Base-by-base conservation (phyloP, 2,329 filamentous ascomycete species). In the Leptographium lundbergii region DNA sequence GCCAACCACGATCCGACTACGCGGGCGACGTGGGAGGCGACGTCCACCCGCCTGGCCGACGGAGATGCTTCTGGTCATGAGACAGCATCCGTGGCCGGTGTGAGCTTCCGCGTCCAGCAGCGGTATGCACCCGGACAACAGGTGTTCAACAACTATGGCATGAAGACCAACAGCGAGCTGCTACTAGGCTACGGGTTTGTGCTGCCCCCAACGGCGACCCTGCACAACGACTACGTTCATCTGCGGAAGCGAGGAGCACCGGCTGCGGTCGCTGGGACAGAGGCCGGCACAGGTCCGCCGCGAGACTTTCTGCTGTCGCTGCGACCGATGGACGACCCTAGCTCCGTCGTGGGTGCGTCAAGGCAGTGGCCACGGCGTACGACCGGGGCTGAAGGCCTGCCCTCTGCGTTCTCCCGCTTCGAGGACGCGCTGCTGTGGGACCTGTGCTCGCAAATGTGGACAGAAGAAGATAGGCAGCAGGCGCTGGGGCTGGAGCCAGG, bases 111-210 rank as follows among this genome's bases (percentile, higher is more conserved):
- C 19, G 74, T 75, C 10, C 68, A 66, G 22, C 71, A 74, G 59
- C 61, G 64, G 1, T 78, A 84, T 64, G 55, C 63, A 5, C 71
- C 80, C 0, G 82, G 84, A 0, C 69, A 81, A 34, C 80, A 84
- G 63, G 69, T 84, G 27, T 85, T 77, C 66, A 88, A 89, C 72
- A 89, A 88, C 68, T 91, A 91, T 66, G 87, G 87, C 34, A 69
- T 74, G 66, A 88, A 89, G 70, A 88, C 86, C 7, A 91, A 90
- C 65, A 86, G 85, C 60, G 85, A 89, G 71, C 72, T 87, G 27
- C 74, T 87, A 1, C 71, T 86, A 2, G 82, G 78, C 0, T 87
- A 87, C 65, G 82, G 82, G 2, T 86, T 86, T 66, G 74, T 80
- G 62, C 67, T 85, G 0, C 75, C 77, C 1, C 71, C 75, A 57